Base-by-base conservation (phyloP, 2,329 filamentous ascomycete genomes). In the Didymosphaeria variabile region DNA sequence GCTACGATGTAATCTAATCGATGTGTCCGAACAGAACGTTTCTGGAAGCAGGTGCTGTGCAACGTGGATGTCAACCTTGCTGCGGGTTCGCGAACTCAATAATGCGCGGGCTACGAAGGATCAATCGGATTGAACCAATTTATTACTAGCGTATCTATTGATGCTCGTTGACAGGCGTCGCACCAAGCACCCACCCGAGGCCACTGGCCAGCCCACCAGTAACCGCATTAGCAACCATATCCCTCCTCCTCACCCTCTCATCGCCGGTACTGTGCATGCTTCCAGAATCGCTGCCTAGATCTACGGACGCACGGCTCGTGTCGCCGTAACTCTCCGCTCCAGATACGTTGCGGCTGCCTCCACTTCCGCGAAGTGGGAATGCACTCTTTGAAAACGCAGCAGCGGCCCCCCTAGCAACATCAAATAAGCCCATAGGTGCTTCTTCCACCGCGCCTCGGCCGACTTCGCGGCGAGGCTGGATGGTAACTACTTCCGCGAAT, bases 151-250 rank as follows among this genome's bases (percentile, higher is more conserved):
- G n/a, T 19, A 45, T 2, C 38, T 44, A 55, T 26, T 44, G 52
- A 10, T 40, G 38, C 47, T 52, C 44, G 34, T 60, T 56, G 15
- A 57, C 44, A n/a, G 46, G 34, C 55, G 55, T 57, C 6, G 55
- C 81, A 73, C 88, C 88, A 57, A 90, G 73, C 59, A 90, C 85
- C 88, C 88, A 90, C 9, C 88, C 88, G 69, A 90, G 79, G 10
- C 88, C 88, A 72, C 82, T 87, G 8, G 86, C 86, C 70, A 90
- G 73, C 7, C 86, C 86, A 2, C 86, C 87, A 13, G 85, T 88
- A 6, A 89, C 87, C 75, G 87, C 87, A 77, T 83, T 89, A 60
- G 87, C 87, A 51, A 90, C 86, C 78, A 89, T 89, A 74, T 94
- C 92, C 67, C 92, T 85, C 81, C 90, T 94, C 68, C 91, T 85